phyloP scores from a whole-genome alignment of 2,329 filamentous ascomycete genomes.

The Fusarium bactridioides region DNA sequence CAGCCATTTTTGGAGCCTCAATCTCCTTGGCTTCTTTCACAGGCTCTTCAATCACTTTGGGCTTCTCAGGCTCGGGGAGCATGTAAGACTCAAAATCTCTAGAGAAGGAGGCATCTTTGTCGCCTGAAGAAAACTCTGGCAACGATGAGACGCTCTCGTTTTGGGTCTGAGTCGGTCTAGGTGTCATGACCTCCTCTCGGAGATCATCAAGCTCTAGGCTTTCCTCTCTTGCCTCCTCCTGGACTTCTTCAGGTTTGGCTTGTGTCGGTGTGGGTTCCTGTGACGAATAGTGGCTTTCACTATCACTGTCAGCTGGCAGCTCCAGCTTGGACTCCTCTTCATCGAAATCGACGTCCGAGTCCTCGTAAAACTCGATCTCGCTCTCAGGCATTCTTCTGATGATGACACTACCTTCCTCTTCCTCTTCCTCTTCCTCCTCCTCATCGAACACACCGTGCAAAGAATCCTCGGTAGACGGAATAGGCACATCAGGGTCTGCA shows the following conservation, averaged over 20 bases:
- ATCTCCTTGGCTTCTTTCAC: conserved; percentile 33
- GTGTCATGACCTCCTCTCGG: conserved; percentile 60
- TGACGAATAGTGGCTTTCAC: conserved; percentile 49
- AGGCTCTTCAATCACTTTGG: conserved; percentile 44
- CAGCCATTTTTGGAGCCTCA: conserved; percentile 46
- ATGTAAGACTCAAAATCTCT: conserved; percentile 57
- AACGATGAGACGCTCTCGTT: conserved; percentile 42
- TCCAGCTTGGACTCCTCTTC: conserved; percentile 71
- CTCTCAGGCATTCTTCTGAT: conserved; percentile 73
- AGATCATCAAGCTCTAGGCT: conserved; percentile 23
- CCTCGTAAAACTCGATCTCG: conserved; percentile 68
- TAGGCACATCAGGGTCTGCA: conserved; percentile 87
- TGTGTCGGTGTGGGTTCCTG: conserved; percentile 37
- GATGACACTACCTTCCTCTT: conserved; percentile 62
- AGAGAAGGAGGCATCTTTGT: conserved; percentile 51
- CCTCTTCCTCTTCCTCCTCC: conserved; percentile 59
- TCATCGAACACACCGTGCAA: conserved; percentile 57
- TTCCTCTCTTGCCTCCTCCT: conserved; percentile 51
- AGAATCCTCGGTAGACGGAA: conserved; percentile 83
- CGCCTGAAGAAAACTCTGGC: conserved; percentile 48
- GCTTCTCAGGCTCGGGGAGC: conserved; percentile 50
- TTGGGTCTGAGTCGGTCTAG: conserved; percentile 51
- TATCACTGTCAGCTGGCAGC: conserved; percentile 54
- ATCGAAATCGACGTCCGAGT: conserved; percentile 48
- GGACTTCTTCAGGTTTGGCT: conserved; percentile 20